Percentiles rank a stretch among this genome's conserved stretches.
phyloP scores from a whole-genome alignment of 106 monocot genomes.

The Dioscorea zingiberensis region DNA sequence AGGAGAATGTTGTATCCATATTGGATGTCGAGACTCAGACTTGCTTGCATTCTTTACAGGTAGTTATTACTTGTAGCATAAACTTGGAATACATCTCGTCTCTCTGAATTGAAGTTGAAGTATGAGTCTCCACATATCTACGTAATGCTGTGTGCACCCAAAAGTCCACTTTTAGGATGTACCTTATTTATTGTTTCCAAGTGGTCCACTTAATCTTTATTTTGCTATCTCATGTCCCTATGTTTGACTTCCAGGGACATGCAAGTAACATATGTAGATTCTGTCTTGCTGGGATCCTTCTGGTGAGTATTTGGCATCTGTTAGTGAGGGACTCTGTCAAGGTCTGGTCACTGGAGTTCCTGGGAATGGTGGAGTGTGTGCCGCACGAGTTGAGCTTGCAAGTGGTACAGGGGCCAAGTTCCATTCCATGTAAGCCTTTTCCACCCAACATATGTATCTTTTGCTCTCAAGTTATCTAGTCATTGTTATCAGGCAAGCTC shows the following conservation, averaged over 20 bases:
- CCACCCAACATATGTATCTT: conserved; percentile 66
- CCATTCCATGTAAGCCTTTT: conserved; percentile 91
- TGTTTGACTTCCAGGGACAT: conserved; percentile 74
- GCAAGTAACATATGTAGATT: conserved; percentile 59
- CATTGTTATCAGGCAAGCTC: conserved; percentile 67
- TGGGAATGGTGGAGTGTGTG: conserved; percentile 61
- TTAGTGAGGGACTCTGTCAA: conserved; percentile 89
- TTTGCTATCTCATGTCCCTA: too few relatives aligned
- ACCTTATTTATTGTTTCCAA: too few relatives aligned
- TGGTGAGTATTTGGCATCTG: conserved; percentile 82
- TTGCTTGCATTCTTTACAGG: conserved; percentile 60
- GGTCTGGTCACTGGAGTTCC: conserved; percentile 78
- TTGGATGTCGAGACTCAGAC: conserved; percentile 76
- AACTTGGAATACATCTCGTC: too few relatives aligned
- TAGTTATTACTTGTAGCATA: too few relatives aligned
- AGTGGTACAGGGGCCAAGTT: conserved; percentile 85
- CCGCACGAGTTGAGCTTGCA: conserved; percentile 71
- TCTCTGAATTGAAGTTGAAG: too few relatives aligned
- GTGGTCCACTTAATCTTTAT: too few relatives aligned
- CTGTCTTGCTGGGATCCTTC: conserved; percentile 81
- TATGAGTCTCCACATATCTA: too few relatives aligned
- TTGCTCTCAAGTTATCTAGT: conserved; percentile 55
- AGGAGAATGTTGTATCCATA: conserved; percentile 66
- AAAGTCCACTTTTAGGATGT: too few relatives aligned
- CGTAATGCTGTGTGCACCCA: too few relatives aligned